A percentile compares a stretch with the other conserved stretches of the same genome.
Conservation (phyloP, 164 flowering plant genomes). For the Magnolia officinalis region DNA sequence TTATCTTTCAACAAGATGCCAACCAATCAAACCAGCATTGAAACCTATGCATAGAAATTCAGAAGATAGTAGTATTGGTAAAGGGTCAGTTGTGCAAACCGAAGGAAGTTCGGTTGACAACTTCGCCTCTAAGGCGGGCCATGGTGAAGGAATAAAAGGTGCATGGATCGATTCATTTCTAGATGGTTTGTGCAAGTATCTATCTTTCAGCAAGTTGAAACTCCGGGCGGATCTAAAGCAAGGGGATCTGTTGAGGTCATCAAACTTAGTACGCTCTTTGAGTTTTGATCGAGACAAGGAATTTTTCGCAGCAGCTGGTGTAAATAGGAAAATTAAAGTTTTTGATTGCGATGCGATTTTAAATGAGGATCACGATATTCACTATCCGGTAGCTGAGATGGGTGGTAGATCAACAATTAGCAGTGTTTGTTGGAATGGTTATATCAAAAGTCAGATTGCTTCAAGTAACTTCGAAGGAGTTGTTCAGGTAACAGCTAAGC, state of each 20-base stretch:
- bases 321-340: slow-evolving; percentile 88
- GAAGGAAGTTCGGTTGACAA: slow-evolving; percentile 77
- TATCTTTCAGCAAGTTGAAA: slow-evolving; percentile 70
- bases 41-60: slow-evolving; percentile 36
- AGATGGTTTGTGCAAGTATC: slow-evolving; percentile 85
- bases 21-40: slow-evolving; percentile 32
- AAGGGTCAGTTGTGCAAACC: slow-evolving; percentile 49
- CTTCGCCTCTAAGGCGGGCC: slow-evolving; percentile 37
- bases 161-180: slow-evolving; percentile 88
- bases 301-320: slow-evolving; percentile 95
- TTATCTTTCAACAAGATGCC: slow-evolving; percentile 66
- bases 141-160: slow-evolving; percentile 29
- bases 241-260: slow-evolving; percentile 84
- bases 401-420: slow-evolving; percentile 75
- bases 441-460: slow-evolving; percentile 94
- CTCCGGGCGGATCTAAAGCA: slow-evolving; percentile 90
- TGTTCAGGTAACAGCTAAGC: slow-evolving; percentile 63
- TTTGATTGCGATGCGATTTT: slow-evolving; percentile 76
- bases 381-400: slow-evolving; percentile 96
- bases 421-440: slow-evolving; percentile 89
- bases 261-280: slow-evolving; percentile 84
- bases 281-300: slow-evolving; percentile 94
- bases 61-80: slow-evolving; percentile 44
- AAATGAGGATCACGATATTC: slow-evolving; percentile 74
- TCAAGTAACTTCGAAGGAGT: slow-evolving; percentile 97